Conservation (phyloP, 192 early-diverging fungal genomes). For the Thamnidium elegans region DNA sequence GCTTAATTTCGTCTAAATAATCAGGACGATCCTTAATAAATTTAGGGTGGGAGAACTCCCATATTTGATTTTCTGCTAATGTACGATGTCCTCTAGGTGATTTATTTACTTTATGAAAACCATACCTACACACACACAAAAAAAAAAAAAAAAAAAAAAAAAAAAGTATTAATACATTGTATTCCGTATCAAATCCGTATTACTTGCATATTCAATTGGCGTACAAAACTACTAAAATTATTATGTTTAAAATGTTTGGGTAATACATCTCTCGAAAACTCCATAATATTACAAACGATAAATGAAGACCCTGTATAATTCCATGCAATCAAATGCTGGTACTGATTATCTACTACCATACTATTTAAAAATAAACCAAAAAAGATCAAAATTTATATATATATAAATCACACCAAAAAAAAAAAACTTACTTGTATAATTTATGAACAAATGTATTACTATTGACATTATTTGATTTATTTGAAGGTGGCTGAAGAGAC, state of each 20-base stretch:
- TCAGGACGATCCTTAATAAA: conserved; percentile 73
- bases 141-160: too few species aligned
- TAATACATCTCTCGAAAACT: conserved; percentile 84
- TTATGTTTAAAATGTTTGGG: conserved; percentile 94
- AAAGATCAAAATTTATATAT: background rate
- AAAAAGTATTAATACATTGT: background rate
- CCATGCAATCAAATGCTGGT: conserved; percentile 90
- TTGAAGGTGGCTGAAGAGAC: conserved; percentile 10
- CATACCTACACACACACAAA: conserved; percentile 48
- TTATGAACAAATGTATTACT: conserved; percentile 60
- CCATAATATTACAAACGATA: conserved; percentile 85
- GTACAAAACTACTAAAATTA: conserved; percentile 87
- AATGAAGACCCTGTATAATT: conserved; percentile 85
- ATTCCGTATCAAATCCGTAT: too few species aligned
- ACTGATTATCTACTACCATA: conserved; percentile 84
- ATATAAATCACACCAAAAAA: too few species aligned
- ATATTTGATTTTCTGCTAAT: conserved; percentile 86
- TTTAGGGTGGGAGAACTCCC: conserved; percentile 86
- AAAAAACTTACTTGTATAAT: conserved; percentile 49
- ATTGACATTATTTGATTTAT: conserved; percentile 1
- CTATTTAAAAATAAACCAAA: conserved; percentile 22
- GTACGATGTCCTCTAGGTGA: conserved; percentile 81
- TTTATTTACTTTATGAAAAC: conserved; percentile 92
- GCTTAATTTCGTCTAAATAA: conserved; percentile 85
- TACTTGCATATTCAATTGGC: conserved; percentile 78